These are phyloP conservation scores for Hemerocallis citrina DNA, from an alignment of 106 monocot species.

Conservation along the genomic window DNA sequence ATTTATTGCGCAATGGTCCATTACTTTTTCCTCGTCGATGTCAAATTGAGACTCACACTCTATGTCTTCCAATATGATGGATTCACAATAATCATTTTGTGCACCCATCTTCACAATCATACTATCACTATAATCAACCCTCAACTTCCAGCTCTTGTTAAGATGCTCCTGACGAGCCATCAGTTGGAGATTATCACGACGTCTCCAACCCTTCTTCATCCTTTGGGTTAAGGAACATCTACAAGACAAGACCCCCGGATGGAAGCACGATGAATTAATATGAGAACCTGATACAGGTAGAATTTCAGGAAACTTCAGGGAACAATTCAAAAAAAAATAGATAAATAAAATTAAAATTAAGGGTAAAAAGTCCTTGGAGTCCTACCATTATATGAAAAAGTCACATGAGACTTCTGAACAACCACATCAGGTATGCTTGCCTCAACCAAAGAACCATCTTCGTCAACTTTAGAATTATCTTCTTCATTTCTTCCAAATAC, in stretches of 20 bases:
- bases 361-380: not conserved
- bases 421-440: constrained; percentile 15
- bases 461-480: constrained; percentile 23
- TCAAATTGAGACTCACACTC: constrained; percentile 15
- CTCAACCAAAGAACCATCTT: constrained; percentile 8
- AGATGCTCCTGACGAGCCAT: constrained; percentile 70
- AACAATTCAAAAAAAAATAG: not conserved
- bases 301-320: not conserved
- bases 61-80: constrained; percentile 7
- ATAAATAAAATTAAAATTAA: constrained; percentile 1
- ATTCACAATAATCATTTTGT: constrained; percentile 14
- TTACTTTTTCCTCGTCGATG: constrained; percentile 20
- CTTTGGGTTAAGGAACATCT: constrained; percentile 31
- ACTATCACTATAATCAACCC: constrained; percentile 13
- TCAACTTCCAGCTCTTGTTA: constrained; percentile 65
- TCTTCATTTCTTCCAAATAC: constrained; percentile 44
- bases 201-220: constrained; percentile 49
- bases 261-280: constrained; percentile 13
- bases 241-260: constrained; percentile 13
- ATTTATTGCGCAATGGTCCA: constrained; percentile 24
- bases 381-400: constrained; percentile 29
- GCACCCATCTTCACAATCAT: constrained; percentile 44
- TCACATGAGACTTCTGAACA: constrained; percentile 8
- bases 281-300: constrained; percentile 20
- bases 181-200: constrained; percentile 50